Base-by-base conservation (phyloP, 2,329 filamentous ascomycete species). In the Grosmannia penicillata region DNA sequence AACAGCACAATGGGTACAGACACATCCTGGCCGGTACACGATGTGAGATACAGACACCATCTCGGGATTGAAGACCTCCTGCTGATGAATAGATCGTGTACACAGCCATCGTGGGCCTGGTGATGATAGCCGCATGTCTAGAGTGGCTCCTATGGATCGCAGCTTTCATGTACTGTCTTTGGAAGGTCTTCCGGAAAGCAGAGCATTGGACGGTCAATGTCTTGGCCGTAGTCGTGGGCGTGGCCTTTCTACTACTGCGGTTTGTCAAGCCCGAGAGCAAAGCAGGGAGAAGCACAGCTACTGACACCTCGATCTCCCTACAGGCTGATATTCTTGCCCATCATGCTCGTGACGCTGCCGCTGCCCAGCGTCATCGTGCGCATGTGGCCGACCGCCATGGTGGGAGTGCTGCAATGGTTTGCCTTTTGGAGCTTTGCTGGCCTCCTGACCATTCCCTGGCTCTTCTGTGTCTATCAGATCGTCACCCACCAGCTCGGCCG, bases 131-230 rank as follows among this genome's bases (percentile, higher is more conserved):
- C 42, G 89, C 89, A 3, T 67, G 86, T 23, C 65, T 96, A 8
- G 89, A 96, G 61, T 96, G 91, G 86, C 77, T 94, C 43, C 71
- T 96, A 13, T 95, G 87, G 85, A 69, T 96, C 29, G 76, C 81
- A n/a, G 86, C 89, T 4, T 96, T 96, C 54, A 55, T 91, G 45
- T 96, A 95, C 59, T 96, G 89, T 54, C 65, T 95, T 2, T 63
- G 76, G 53, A 94, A 95, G 56, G 86, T 89, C 23, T 94, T 81
- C 51, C 66, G 75, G 46, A 96, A 96, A 57, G 86, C 89, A 17
- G 84, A 93, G 50, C 81, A 85, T 53, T 86, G 82, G 75, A 85
- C 80, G 31, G 82, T 93, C 44, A 75, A 75, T 43, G 57, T 87
- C 6, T 65, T 96, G 35, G 79, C 85, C n/a, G 59, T 87, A 8